These are phyloP conservation scores for Beauveria caledonica DNA, from an alignment of 2,329 filamentous ascomycete species.

Conservation along the genomic window DNA sequence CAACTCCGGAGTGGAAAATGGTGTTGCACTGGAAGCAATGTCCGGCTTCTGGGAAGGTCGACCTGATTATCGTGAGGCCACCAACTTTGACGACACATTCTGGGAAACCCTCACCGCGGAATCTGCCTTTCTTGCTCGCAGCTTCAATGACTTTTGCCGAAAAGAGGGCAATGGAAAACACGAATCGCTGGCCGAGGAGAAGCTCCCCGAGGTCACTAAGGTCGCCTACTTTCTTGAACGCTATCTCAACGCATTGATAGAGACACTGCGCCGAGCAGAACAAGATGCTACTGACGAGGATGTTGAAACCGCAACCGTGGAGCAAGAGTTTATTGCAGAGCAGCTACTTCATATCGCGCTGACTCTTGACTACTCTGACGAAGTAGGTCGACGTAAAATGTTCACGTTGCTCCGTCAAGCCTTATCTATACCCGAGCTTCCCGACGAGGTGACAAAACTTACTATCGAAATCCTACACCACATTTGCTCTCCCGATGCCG, in stretches of 20 bases:
- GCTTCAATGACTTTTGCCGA: conserved; percentile 89
- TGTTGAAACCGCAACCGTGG: conserved; percentile 75
- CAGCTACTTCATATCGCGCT: conserved; percentile 88
- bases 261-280: conserved; percentile 51
- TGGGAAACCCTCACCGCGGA: conserved; percentile 80
- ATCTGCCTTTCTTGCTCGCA: conserved; percentile 81
- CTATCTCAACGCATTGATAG: conserved; percentile 62
- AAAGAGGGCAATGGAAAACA: conserved; percentile 65
- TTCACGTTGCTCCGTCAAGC: conserved; percentile 82
- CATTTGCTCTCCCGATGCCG: conserved; percentile 67
- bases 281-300: conserved; percentile 50
- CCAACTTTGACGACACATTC: conserved; percentile 64
- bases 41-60: conserved; percentile 91
- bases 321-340: conserved; percentile 92
- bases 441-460: conserved; percentile 87
- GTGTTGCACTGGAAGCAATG: conserved; percentile 91
- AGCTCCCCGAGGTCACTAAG: conserved; percentile 88
- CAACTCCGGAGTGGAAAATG: conserved; percentile 81
- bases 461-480: conserved; percentile 72
- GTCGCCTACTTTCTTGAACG: conserved; percentile 80
- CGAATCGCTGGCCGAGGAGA: conserved; percentile 74
- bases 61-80: conserved; percentile 67
- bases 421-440: conserved; percentile 76
- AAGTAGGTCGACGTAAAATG: conserved; percentile 92
- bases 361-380: conserved; percentile 94